Conservation (phyloP, 2,329 filamentous ascomycete species). For the Aureobasidium melanogenum region DNA sequence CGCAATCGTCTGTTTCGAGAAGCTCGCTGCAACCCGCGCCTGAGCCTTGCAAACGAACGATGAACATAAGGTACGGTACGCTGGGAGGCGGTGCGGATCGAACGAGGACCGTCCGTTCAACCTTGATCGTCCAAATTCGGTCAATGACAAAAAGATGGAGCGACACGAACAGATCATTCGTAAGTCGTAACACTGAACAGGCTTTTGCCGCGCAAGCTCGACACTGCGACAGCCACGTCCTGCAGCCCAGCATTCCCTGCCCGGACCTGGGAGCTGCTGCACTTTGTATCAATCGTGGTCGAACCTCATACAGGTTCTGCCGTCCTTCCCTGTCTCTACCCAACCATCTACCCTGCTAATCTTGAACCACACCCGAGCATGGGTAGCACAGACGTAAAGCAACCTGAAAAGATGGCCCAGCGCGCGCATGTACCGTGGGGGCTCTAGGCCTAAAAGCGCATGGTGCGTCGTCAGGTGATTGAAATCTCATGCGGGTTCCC, state of each 20-base stretch:
- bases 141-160: neutral
- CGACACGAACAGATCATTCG: neutral
- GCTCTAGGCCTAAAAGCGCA: slow-evolving; percentile 5
- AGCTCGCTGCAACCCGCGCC: neutral
- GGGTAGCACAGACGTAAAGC: slow-evolving; percentile 9
- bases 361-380: slow-evolving; percentile 4
- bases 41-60: neutral
- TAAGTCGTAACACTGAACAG: neutral
- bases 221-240: neutral
- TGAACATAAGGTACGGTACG: slow-evolving; percentile 10
- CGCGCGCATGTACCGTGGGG: neutral
- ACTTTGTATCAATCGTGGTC: neutral
- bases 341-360: slow-evolving; percentile 1
- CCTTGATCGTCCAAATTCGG: neutral
- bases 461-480: slow-evolving; percentile 11
- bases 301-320: neutral
- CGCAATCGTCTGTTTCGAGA: neutral
- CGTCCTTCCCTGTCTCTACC: neutral
- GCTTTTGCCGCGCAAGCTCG: slow-evolving; percentile 4
- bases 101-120: slow-evolving; percentile 4
- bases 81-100: slow-evolving; percentile 7
- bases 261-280: neutral
- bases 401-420: neutral
- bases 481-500: slow-evolving; percentile 5
- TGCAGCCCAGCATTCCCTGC: neutral